Evolutionary conservation across 179 eudicot genomes (phyloP), one percentile per base, ranked within the genome.

Genomic region (Silene vulgaris): DNA sequence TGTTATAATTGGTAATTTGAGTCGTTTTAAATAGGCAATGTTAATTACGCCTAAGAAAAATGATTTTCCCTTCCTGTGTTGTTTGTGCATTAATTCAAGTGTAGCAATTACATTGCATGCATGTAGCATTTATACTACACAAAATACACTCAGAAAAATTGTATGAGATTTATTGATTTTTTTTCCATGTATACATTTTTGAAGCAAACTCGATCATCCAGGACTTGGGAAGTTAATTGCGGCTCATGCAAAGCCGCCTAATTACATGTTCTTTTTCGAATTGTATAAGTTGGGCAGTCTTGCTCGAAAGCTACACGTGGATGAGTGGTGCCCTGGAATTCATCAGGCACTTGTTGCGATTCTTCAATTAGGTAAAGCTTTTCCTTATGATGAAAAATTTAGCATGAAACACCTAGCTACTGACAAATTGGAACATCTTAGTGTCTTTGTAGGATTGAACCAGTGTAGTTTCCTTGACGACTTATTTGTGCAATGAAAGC

Each of bases 221-320:
- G 97, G 96, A 57, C 74, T 95, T 6, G 92, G 88, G 29, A 90
- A 78, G 84, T 79, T 95, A 28, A 78, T 95, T 71, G 99, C 95
- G 2, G 99, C 97, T 16, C 96, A 95, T 67, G 97, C 93, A 16
- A 89, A 84, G 84, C 99, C 99, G 8, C 97, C 97, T 13, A 95
- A 92, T 84, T 95, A 95, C 82, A 82, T 95, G 97, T 88, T 92
- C 86, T 95, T 95, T 85, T 95, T 92, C 20, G 81, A 85, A 74
- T 79, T 89, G 16, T 92, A 89, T 29, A 89, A 90, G 80, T 82
- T 62, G 30, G 89, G 96, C 16, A 93, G 75, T 83, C 97, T 95
- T 40, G 88, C 96, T 5, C 87, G 84, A 56, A 92, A 89, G 81
- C 79, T 95, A 66, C 99, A 95, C 57, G 89, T 89, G 77, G 96